Base-by-base conservation (phyloP, 2,329 filamentous ascomycete species). In the Colletotrichum shisoi region DNA sequence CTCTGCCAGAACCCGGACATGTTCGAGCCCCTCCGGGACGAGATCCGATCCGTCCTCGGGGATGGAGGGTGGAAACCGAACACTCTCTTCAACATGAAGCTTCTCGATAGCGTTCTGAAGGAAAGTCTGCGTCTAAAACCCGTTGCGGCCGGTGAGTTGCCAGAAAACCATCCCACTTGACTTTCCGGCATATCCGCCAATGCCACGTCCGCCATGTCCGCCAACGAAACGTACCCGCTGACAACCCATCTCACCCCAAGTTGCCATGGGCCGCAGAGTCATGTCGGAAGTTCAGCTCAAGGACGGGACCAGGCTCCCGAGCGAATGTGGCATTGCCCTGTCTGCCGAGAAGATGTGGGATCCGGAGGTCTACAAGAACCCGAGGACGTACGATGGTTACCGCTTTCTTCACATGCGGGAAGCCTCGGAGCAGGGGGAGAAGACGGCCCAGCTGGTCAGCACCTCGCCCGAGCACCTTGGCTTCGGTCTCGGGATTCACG, bases 401-500 rank as follows among this genome's bases (percentile, higher is more conserved):
- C 75, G 76, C 11, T 77, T 76, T 68, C 44, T 71, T 19, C 69
- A 68, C 15, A 68, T 74, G 70, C 73, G 76, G 27, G 68, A 72
- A 15, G 48, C 62, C 19, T 62, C 63, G 8, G 64, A 71, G 13
- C 69, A 72, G 6, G 72, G 69, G 3, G 71, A 74, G 54, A 71
- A 72, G 58, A 51, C 69, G 4, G 71, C 73, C 12, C 77, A 80
- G 61, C 74, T 78, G 40, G 78, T 78, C 8, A 76, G 73, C 12
- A 78, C 77, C 0, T 71, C 71, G 1, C 63, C 72, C 1, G 73
- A 77, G 2, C 73, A 74, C 34, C 62, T 79, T 8, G 72, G 69
- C 0, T 83, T 82, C 62, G 80, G 81, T 0, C 74, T 81, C 57
- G 80, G 81, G 0, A 71, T 70, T 5, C 77, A 81, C 54, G 76